phyloP scores from a whole-genome alignment of 2,329 filamentous ascomycete genomes.

The Canariomyces notabilis region DNA sequence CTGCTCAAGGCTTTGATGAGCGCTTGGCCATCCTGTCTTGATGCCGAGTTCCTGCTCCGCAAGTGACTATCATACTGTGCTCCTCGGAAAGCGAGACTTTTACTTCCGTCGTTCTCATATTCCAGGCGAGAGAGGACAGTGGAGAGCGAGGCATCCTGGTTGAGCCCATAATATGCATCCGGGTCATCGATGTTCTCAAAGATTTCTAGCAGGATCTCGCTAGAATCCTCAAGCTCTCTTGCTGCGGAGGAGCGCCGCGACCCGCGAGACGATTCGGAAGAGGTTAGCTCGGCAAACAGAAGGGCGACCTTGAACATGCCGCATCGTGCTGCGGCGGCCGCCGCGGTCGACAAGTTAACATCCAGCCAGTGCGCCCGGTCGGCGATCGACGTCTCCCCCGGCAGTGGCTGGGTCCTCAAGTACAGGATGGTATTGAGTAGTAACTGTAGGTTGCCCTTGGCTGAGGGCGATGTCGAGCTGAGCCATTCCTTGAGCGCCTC shows the following conservation, averaged over 20 bases:
- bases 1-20: conserved; percentile 72
- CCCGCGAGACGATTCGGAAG: conserved; percentile 49
- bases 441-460: conserved; percentile 61
- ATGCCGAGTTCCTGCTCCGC: conserved; percentile 51
- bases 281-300: conserved; percentile 71
- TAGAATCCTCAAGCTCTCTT: conserved; percentile 47
- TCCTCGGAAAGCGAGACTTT: conserved; percentile 83
- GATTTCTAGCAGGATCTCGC: conserved; percentile 69
- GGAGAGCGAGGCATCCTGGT: conserved; percentile 68
- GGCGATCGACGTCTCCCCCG: conserved; percentile 70
- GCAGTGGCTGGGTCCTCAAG: conserved; percentile 72
- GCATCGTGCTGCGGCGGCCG: conserved; percentile 68
- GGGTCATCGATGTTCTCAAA: conserved; percentile 94
- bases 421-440: conserved; percentile 79
- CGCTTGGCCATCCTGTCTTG: conserved; percentile 58
- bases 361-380: conserved; percentile 83
- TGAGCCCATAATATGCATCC: conserved; percentile 89
- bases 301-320: conserved; percentile 84
- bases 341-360: conserved; percentile 66
- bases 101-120: conserved; percentile 81
- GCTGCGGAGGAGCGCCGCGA: conserved; percentile 63
- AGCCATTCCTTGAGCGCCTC: conserved; percentile 62
- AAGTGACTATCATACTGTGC: conserved; percentile 87
- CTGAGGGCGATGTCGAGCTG: conserved; percentile 37
- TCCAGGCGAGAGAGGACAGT: conserved; percentile 79